Evolutionary conservation across 208 protist genomes (phyloP).

Genomic region (Phytomonas serpens): DNA sequence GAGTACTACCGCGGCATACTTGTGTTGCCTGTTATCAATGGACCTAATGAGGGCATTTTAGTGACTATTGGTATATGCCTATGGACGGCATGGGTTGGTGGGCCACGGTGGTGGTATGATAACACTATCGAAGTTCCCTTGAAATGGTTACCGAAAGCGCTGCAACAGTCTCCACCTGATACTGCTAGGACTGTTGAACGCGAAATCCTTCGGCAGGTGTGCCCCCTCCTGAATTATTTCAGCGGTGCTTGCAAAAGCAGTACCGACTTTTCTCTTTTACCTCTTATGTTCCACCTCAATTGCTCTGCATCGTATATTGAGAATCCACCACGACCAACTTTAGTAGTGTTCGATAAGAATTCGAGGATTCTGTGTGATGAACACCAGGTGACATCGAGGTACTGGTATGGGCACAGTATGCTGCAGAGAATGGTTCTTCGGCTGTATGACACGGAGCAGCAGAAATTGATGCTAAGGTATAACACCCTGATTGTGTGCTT

Average conservation of each 20-base stretch:
- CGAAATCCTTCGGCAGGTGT: conserved; percentile 22
- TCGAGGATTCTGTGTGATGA: conserved; percentile 10
- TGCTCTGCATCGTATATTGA: conserved; percentile 35
- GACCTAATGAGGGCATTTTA: conserved; percentile 85
- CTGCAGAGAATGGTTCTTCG: conserved; percentile 48
- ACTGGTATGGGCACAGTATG: conserved; percentile 32
- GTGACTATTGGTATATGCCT: conserved; percentile 50
- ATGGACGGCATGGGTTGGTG: conserved; percentile 48
- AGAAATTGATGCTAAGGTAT: conserved; percentile 33
- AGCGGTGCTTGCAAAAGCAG: neutral
- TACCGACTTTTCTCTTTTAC: conserved; percentile 13
- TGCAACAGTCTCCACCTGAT: conserved; percentile 38
- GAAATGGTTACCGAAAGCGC: conserved; percentile 31
- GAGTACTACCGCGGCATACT: conserved; percentile 82
- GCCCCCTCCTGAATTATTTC: conserved; percentile 23
- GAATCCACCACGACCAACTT: conserved; percentile 24
- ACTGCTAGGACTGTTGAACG: conserved; percentile 36
- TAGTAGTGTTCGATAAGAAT: conserved; percentile 14
- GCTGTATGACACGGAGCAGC: conserved; percentile 33
- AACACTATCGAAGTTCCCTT: conserved; percentile 40
- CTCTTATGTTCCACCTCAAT: conserved; percentile 44
- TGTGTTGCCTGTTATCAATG: conserved; percentile 85
- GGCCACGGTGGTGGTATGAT: conserved; percentile 62
- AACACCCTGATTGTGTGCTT: conserved; percentile 60
- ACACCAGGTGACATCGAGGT: conserved; percentile 13